Conservation (phyloP, 345 rosid genomes). For the Salix suchowensis region DNA sequence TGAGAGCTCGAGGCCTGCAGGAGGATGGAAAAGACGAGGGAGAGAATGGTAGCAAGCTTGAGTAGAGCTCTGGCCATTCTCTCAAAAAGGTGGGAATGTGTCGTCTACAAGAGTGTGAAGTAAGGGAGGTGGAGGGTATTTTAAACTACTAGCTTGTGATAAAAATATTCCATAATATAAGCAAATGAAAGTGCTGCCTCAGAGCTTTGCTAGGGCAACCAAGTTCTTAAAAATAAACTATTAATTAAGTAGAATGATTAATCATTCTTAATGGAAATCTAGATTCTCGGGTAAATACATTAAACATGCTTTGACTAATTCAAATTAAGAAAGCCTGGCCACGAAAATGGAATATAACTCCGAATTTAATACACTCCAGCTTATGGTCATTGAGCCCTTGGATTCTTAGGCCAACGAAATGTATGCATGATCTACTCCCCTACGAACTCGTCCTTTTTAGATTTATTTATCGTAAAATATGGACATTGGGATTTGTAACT, state of each 20-base stretch:
- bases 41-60: constrained; percentile 25
- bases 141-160: constrained; percentile 21
- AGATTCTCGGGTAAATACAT: constrained; percentile 12
- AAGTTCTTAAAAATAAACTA: neutral
- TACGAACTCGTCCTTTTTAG: neutral
- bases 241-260: neutral
- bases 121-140: constrained; percentile 17
- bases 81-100: neutral
- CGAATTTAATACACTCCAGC: no score
- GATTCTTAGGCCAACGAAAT: neutral
- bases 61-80: constrained; percentile 20
- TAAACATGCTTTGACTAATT: neutral
- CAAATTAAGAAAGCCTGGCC: neutral
- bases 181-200: constrained; percentile 8
- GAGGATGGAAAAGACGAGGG: neutral
- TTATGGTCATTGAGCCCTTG: neutral
- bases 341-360: neutral
- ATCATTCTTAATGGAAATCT: neutral
- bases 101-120: neutral
- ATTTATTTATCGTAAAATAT: no score
- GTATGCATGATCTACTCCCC: no score
- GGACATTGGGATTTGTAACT: neutral
- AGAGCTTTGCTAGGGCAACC: neutral
- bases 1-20: constrained; percentile 1
- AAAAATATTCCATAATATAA: constrained; percentile 17